phyloP scores from a whole-genome alignment of 2,329 filamentous ascomycete species.

The Paecilomyces fulvus region DNA sequence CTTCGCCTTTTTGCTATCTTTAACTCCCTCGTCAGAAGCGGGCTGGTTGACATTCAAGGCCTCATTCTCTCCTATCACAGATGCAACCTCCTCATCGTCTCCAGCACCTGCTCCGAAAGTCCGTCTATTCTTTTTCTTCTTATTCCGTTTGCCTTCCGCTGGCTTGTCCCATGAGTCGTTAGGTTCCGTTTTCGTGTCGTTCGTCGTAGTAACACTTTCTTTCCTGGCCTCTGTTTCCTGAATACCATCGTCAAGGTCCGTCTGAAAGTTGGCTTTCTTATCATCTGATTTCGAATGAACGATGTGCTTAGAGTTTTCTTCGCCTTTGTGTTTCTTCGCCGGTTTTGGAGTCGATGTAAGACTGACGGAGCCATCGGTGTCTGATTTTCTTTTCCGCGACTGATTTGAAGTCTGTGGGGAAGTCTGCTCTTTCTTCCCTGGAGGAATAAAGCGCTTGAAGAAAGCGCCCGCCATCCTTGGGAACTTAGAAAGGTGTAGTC shows the following conservation, averaged over 20 bases:
- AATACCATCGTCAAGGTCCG: slow-evolving; percentile 18
- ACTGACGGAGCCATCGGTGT: slow-evolving; percentile 16
- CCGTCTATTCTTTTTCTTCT: slow-evolving; percentile 31
- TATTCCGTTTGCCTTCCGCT: slow-evolving; percentile 19
- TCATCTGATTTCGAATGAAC: slow-evolving; percentile 11
- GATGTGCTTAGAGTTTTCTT: slow-evolving; percentile 9
- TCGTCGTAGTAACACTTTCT: slow-evolving; percentile 20
- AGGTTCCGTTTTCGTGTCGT: slow-evolving; percentile 17
- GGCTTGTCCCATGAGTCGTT: slow-evolving; percentile 13
- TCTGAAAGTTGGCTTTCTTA: slow-evolving; percentile 22
- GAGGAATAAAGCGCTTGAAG: slow-evolving; percentile 40
- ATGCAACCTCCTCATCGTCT: slow-evolving; percentile 13
- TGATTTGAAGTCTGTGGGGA: slow-evolving; percentile 14
- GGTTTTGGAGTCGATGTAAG: slow-evolving; percentile 20
- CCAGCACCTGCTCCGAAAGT: slow-evolving; percentile 9
- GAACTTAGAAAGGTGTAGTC: not conserved
- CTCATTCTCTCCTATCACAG: slow-evolving; percentile 13
- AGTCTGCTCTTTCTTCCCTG: slow-evolving; percentile 13
- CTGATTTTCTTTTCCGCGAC: slow-evolving; percentile 27
- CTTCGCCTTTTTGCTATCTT: slow-evolving; percentile 12
- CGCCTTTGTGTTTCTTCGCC: slow-evolving; percentile 31
- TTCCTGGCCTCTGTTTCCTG: slow-evolving; percentile 21
- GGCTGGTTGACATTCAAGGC: slow-evolving; percentile 12
- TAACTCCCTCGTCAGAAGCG: slow-evolving; percentile 1
- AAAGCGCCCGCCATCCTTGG: slow-evolving; percentile 38